Evolutionary conservation across 2,329 filamentous ascomycete genomes (phyloP).

Genomic region (Verticillium zaregamsianum): DNA sequence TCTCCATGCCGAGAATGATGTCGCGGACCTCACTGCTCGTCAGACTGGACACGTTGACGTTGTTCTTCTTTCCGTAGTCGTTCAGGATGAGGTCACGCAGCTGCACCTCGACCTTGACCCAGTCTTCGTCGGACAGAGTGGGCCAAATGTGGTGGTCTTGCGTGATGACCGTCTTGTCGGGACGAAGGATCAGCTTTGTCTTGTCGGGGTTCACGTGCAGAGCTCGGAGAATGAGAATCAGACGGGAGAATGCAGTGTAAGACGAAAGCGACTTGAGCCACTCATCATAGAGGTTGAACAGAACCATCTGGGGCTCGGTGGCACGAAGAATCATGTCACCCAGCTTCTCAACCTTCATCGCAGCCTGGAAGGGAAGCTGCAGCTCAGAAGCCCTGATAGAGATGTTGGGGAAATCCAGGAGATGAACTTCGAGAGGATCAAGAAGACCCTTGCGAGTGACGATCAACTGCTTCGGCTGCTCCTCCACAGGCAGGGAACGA

Average conservation of each 20-base stretch:
- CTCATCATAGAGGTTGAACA: conserved; percentile 98
- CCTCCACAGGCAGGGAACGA: conserved; percentile 90
- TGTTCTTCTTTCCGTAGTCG: conserved; percentile 99
- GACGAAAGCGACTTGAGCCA: conserved; percentile 98
- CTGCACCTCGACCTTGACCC: conserved; percentile 99
- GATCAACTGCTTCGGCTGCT: conserved; percentile 98
- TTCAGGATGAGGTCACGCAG: conserved; percentile 94
- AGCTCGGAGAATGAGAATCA: conserved; percentile 88
- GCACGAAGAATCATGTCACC: conserved; percentile 98
- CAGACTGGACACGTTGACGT: conserved; percentile 95
- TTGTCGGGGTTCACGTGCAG: conserved; percentile 98
- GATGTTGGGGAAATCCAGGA: conserved; percentile 98
- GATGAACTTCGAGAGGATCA: conserved; percentile 93
- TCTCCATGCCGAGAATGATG: conserved; percentile 99
- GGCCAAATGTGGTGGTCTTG: conserved; percentile 99
- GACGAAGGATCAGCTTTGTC: conserved; percentile 90
- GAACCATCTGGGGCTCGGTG: conserved; percentile 98
- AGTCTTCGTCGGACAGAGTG: conserved; percentile 87
- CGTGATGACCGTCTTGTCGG: conserved; percentile 97
- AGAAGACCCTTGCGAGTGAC: conserved; percentile 96
- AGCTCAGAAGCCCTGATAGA: conserved; percentile 96
- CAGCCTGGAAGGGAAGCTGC: conserved; percentile 96
- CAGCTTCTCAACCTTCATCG: conserved; percentile 99
- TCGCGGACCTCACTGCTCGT: conserved; percentile 96
- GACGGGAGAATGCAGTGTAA: conserved; percentile 94